A percentile compares a stretch with the other conserved stretches of the same genome.
Evolutionary conservation across 148 eudicot species (phyloP).

Genomic region (Chenopodium berlandieri): DNA sequence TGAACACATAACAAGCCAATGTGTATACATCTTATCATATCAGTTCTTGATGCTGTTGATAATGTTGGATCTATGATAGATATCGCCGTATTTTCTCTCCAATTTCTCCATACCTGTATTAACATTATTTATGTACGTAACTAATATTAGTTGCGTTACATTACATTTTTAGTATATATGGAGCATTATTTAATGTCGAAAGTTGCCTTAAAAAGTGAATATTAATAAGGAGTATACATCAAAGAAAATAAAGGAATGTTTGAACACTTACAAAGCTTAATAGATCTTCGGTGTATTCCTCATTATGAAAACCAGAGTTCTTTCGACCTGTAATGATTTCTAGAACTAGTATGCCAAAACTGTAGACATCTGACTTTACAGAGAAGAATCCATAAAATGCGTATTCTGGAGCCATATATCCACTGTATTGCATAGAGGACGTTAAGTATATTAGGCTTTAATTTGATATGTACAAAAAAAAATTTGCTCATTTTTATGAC

Average conservation of each 20-base stretch:
- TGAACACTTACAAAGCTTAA: conserved; percentile 15
- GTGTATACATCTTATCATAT: conserved; percentile 35
- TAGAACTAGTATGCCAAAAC: conserved; percentile 52
- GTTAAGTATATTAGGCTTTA: too few species aligned
- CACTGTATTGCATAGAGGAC: conserved; percentile 1
- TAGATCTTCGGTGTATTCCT: conserved; percentile 12
- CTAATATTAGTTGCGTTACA: too few species aligned
- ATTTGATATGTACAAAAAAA: not conserved
- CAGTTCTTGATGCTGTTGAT: conserved; percentile 10
- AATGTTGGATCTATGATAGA: conserved; percentile 28
- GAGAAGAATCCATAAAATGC: conserved; percentile 45
- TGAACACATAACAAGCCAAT: conserved; percentile 40
- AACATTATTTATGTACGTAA: too few species aligned
- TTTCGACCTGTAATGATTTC: conserved; percentile 47
- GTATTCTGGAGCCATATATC: conserved; percentile 36
- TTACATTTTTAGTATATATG: too few species aligned
- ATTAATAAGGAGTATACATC: not conserved
- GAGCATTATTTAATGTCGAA: too few species aligned
- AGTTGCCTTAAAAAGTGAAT: too few species aligned
- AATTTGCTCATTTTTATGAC: not conserved
- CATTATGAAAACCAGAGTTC: conserved; percentile 5
- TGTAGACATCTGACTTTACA: conserved; percentile 49
- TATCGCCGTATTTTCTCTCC: conserved; percentile 29
- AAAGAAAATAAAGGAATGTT: too few species aligned
- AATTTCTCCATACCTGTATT: conserved; percentile 38